Percentiles rank a stretch among this genome's conserved stretches.
Evolutionary conservation across 2,329 filamentous ascomycete species (phyloP).

Genomic region (Emericellopsis cladophorae): DNA sequence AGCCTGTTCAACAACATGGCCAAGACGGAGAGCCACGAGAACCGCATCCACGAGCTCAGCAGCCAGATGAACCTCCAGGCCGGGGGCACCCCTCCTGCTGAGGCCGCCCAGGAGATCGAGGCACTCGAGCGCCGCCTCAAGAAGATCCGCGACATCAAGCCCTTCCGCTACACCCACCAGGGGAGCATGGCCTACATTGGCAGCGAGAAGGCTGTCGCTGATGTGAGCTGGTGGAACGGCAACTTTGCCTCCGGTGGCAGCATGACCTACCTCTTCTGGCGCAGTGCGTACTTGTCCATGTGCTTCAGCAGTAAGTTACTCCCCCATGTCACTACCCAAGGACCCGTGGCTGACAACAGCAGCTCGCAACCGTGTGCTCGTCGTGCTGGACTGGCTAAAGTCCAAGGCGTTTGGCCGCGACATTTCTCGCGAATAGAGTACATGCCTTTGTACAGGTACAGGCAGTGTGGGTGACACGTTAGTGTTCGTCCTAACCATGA

Average conservation of each 20-base stretch:
- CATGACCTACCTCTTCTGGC: slow-evolving; percentile 96
- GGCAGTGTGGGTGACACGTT: too few species aligned
- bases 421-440: slow-evolving; percentile 63
- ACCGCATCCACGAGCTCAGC: slow-evolving; percentile 59
- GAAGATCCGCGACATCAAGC: slow-evolving; percentile 86
- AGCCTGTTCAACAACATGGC: slow-evolving; percentile 98
- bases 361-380: slow-evolving; percentile 90
- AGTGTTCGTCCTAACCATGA: too few species aligned
- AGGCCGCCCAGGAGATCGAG: slow-evolving; percentile 64
- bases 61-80: slow-evolving; percentile 41
- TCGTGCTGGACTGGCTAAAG: slow-evolving; percentile 92
- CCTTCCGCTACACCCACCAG: slow-evolving; percentile 98
- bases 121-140: slow-evolving; percentile 74
- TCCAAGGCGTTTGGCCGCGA: slow-evolving; percentile 94
- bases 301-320: slow-evolving; percentile 89
- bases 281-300: slow-evolving; percentile 97
- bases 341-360: slow-evolving; percentile 7
- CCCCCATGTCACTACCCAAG: slow-evolving; percentile 5
- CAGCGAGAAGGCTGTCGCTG: slow-evolving; percentile 92
- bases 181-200: slow-evolving; percentile 96
- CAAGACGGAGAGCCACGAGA: slow-evolving; percentile 76
- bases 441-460: too few species aligned
- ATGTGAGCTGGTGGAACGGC: slow-evolving; percentile 93
- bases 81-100: slow-evolving; percentile 45
- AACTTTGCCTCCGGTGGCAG: slow-evolving; percentile 90